Evolutionary conservation across 768 basidiomycete species (phyloP), one percentile per base, ranked within the genome.

Genomic region (Serendipita vermifera): DNA sequence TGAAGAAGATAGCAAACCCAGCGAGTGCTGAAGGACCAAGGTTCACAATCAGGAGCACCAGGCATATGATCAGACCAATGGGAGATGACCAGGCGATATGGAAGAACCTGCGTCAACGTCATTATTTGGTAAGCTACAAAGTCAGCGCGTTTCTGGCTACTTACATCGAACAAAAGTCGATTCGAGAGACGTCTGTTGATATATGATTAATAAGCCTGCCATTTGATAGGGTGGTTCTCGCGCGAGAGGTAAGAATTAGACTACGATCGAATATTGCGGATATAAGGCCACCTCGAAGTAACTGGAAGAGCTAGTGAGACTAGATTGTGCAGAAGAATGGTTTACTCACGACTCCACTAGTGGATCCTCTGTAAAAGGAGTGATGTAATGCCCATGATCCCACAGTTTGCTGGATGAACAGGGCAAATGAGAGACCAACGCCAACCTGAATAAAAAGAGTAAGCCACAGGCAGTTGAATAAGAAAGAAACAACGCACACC

Each of bases 141-240:
- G 14, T 26, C 58, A 61, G 55, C 55, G 59, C 59, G 55, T 60
- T 70, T 38, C 70, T 70, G 35, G 17, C 82, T 74, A 62, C 79
- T n/a, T n/a, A n/a, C n/a, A n/a, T n/a, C n/a, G n/a, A 75, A 62
- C 83, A 85, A 62, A 91, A 96, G 65, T 97, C 91, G 64, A 97
- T 87, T 20, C 92, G 79, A 27, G 86, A 90, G 20, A 93, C 81
- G 65, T 92, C 90, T 1, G 87, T 89, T 3, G 87, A 90, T 59
- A 98, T 93, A 70, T 94, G 90, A 61, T 91, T 93, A 60, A 96
- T 84, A 9, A 96, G 77, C 65, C 85, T 85, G 20, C 91, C 93
- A 63, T 89, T 96, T 1, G 87, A 80, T 38, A 93, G 75, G 6
- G 78, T 81, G 1, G 82, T 81, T 5, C 93, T 79, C 4, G 89